A percentile compares a stretch with the other conserved stretches of the same genome.
phyloP scores from a whole-genome alignment of 805 yeast species.

The Wickerhamomyces hampshirensis region DNA sequence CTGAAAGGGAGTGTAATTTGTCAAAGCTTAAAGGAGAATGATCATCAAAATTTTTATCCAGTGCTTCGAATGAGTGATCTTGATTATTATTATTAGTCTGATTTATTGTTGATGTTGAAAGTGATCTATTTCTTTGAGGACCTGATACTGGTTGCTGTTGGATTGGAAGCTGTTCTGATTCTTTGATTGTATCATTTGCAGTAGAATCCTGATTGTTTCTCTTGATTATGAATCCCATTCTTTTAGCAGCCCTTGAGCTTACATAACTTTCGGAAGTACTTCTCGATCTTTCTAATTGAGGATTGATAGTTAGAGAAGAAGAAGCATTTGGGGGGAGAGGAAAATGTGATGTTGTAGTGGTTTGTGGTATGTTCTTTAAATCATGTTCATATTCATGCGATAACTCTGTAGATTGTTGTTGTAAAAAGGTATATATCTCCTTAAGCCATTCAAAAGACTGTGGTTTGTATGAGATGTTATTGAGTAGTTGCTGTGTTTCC shows the following conservation, averaged over 20 bases:
- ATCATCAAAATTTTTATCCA: constrained; percentile 5
- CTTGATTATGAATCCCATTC: constrained; percentile 70
- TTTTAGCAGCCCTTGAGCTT: constrained; percentile 63
- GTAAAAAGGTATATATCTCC: constrained; percentile 13
- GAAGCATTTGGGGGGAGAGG: not conserved
- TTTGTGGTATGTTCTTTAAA: not conserved
- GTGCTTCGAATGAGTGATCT: too few species aligned
- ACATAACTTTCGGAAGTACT: constrained; percentile 38
- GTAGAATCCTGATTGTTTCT: constrained; percentile 17
- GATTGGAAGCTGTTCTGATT: too few species aligned
- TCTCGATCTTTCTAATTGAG: constrained; percentile 25
- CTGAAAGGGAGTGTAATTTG: constrained; percentile 25
- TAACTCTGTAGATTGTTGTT: too few species aligned
- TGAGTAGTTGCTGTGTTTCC: constrained; percentile 40
- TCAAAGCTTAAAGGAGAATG: constrained; percentile 11
- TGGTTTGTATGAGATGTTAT: constrained; percentile 28
- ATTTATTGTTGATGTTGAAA: constrained; percentile 11
- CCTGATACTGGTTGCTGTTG: constrained; percentile 6
- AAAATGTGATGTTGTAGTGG: not conserved
- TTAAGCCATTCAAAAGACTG: constrained; percentile 40
- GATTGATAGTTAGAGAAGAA: constrained; percentile 1
- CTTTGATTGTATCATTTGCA: constrained; percentile 21
- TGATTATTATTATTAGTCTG: too few species aligned
- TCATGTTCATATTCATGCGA: not conserved
- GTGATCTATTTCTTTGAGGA: constrained; percentile 20